Base-by-base conservation (phyloP, 345 rosid species). In the Camelina neglecta region DNA sequence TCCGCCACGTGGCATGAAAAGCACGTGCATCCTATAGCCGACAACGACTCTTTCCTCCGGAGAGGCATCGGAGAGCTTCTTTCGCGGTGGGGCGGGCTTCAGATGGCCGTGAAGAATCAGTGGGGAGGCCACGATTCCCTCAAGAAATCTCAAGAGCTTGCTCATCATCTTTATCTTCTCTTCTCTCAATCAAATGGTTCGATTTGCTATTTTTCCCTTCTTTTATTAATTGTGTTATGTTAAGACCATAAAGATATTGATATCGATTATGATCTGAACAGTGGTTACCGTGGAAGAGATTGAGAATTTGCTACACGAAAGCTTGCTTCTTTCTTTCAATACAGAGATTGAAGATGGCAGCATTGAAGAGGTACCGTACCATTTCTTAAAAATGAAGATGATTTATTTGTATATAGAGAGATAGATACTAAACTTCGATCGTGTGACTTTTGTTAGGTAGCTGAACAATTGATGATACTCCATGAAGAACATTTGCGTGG, bases 261-360 rank as follows among this genome's bases (percentile, higher is more conserved):
- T 16, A 12, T 31, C 1, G 13, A 8, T 9, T 47, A 2, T 36
- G 51, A 63, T 76, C 26, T 67, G 69, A 29, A 87, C 83, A 21
- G 79, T 70, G 15, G 71, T 87, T 20, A 50, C 80, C 33, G 81
- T 80, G 26, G 96, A 90, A 56, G 96, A 93, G 56, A 77, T 93
- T 23, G 96, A 93, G 85, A 85, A 73, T 66, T 78, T 90, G 65
- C 84, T 93, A 35, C 87, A 93, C 64, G 95, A 93, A 82, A 83
- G 80, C 71, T 72, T 90, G 88, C 79, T 93, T 47, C 85, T 93
- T 31, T 81, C 86, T 65, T 89, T 93, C 81, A 90, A 89, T 72
- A 87, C 98, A 48, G 93, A 93, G 75, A 82, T 93, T 6, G 98
- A 93, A 75, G 95, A 93, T 77, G 98, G 95, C 60, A 93, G 95